Percentiles rank a stretch among this genome's conserved stretches.
Evolutionary conservation across 2,329 filamentous ascomycete genomes (phyloP).

Genomic region (Fusarium newnesense): DNA sequence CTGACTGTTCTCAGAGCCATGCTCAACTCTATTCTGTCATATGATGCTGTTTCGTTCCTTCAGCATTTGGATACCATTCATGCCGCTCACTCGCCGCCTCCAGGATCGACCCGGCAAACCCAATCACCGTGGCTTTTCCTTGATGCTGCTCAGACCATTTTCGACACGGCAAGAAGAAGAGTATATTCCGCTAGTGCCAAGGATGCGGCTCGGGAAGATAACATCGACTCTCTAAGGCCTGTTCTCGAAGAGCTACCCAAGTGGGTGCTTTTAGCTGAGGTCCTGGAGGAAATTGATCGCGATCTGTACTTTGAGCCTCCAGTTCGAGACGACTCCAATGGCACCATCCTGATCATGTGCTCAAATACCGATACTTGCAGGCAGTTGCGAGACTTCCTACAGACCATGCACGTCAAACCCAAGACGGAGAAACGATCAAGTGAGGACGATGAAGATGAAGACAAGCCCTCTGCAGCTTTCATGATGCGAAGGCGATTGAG

Average conservation of each 20-base stretch:
- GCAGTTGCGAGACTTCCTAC: conserved; percentile 89
- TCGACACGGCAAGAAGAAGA: conserved; percentile 86
- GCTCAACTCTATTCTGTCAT: conserved; percentile 82
- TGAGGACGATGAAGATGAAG: conserved; percentile 58
- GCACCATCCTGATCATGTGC: conserved; percentile 96
- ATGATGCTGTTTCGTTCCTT: conserved; percentile 91
- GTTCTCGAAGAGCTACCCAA: conserved; percentile 96
- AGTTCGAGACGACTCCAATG: conserved; percentile 83
- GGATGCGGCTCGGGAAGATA: conserved; percentile 57
- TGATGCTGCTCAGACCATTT: conserved; percentile 93
- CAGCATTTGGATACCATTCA: conserved; percentile 95
- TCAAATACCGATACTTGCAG: conserved; percentile 85
- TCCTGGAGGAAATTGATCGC: conserved; percentile 91
- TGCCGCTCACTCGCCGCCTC: conserved; percentile 87
- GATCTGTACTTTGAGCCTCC: conserved; percentile 86
- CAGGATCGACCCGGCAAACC: conserved; percentile 86
- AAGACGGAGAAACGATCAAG: conserved; percentile 58
- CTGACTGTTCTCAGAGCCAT: conserved; percentile 84
- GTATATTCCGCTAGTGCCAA: conserved; percentile 81
- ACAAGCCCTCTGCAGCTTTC: conserved; percentile 78
- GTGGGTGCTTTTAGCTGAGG: conserved; percentile 88
- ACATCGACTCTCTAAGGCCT: conserved; percentile 74
- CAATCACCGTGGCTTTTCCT: conserved; percentile 97
- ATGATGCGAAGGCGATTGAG: conserved; percentile 92
- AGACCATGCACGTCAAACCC: conserved; percentile 84